Conservation (phyloP, 2,329 filamentous ascomycete species). For the Cercospora nicotianae region DNA sequence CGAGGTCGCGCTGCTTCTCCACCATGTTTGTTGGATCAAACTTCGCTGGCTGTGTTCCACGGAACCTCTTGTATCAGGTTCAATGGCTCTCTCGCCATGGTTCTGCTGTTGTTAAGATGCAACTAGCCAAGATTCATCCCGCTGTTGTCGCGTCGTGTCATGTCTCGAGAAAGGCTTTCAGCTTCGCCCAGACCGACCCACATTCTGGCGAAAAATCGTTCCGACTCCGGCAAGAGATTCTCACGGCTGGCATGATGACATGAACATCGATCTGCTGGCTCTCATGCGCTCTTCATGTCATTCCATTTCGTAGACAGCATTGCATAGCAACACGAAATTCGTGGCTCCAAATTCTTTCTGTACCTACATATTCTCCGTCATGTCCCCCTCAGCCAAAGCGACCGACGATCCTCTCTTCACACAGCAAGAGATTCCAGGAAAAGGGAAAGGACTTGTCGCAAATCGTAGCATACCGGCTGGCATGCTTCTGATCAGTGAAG, state of each 20-base stretch:
- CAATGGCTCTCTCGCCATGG: too few species aligned
- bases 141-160: not conserved
- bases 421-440: conserved; percentile 31
- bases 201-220: not conserved
- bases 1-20: too few species aligned
- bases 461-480: conserved; percentile 41
- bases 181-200: not conserved
- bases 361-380: not conserved
- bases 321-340: not conserved
- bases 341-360: not conserved
- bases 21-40: too few species aligned
- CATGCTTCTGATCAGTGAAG: conserved; percentile 45
- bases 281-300: not conserved
- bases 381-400: not conserved
- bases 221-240: not conserved
- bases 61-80: too few species aligned
- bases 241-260: not conserved
- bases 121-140: too few species aligned
- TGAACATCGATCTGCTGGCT: not conserved
- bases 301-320: not conserved
- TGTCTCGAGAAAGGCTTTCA: not conserved
- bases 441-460: conserved; percentile 47
- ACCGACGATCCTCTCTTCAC: conserved; percentile 16
- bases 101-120: too few species aligned
- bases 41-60: too few species aligned